phyloP scores from a whole-genome alignment of 2,329 filamentous ascomycete species.

The Alternaria longipes region DNA sequence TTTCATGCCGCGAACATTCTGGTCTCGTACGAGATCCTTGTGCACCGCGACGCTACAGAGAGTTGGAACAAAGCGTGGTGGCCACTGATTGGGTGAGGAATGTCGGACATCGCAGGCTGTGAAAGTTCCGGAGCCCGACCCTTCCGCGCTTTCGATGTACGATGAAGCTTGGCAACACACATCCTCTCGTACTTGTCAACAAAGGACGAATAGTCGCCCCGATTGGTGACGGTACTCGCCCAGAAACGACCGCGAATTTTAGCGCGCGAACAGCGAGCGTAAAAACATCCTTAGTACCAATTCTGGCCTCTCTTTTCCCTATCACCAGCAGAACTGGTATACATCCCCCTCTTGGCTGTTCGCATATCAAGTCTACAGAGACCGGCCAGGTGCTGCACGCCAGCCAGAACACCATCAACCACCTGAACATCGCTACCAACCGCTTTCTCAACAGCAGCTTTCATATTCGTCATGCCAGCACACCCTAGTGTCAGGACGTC shows the following conservation, averaged over 20 bases:
- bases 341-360: constrained; percentile 58
- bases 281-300: not conserved
- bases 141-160: too few relatives aligned
- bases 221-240: not conserved
- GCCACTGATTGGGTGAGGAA: too few relatives aligned
- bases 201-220: not conserved
- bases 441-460: constrained; percentile 56
- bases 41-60: too few relatives aligned
- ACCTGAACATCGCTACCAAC: constrained; percentile 60
- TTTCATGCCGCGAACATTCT: too few relatives aligned
- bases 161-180: too few relatives aligned
- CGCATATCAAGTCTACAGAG: constrained; percentile 57
- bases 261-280: not conserved
- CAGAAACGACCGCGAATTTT: not conserved
- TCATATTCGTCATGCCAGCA: constrained; percentile 61
- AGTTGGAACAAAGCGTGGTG: too few relatives aligned
- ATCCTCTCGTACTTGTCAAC: not conserved
- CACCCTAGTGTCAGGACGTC: constrained; percentile 59
- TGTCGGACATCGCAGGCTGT: too few relatives aligned
- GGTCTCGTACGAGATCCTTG: too few relatives aligned
- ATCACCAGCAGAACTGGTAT: constrained; percentile 47
- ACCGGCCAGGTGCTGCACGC: constrained; percentile 57
- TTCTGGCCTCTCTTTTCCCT: not conserved
- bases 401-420: constrained; percentile 61
- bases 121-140: too few relatives aligned